Evolutionary conservation across 2,329 filamentous ascomycete species (phyloP).

Genomic region (Harringtonia aguacate): DNA sequence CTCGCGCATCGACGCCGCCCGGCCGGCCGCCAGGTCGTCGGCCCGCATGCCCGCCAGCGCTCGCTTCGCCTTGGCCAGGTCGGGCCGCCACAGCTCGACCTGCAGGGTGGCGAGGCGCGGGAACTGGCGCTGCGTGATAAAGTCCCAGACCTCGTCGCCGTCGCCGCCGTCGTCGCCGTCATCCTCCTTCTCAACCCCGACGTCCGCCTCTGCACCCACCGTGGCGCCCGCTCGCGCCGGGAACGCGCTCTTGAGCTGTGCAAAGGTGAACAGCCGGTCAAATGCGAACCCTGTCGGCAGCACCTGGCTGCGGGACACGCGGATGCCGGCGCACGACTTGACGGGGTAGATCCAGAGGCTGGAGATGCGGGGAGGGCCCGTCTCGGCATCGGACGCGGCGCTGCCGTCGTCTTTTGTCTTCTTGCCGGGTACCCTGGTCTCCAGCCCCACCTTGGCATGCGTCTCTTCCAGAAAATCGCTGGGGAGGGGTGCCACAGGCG

Average conservation of each 20-base stretch:
- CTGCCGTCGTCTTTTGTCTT: conserved; percentile 8
- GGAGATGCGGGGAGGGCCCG: conserved; percentile 25
- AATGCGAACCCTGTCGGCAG: conserved; percentile 61
- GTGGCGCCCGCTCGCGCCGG: conserved; percentile 23
- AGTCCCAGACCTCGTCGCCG: conserved; percentile 49
- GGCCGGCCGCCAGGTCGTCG: conserved; percentile 14
- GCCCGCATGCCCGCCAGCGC: conserved; percentile 16
- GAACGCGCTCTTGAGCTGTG: conserved; percentile 47
- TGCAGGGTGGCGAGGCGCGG: conserved; percentile 61
- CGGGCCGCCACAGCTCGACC: conserved; percentile 59
- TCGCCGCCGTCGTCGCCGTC: conserved; percentile 18
- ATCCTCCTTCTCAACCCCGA: conserved; percentile 24
- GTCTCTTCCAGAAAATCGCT: conserved; percentile 45
- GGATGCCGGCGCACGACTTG: conserved; percentile 71
- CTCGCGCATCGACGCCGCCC: conserved; percentile 32
- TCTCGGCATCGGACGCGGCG: background rate
- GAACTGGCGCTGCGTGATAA: conserved; percentile 59
- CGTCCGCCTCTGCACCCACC: conserved; percentile 13
- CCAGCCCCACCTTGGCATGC: conserved; percentile 38
- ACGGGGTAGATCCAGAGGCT: conserved; percentile 73
- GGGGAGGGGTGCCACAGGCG: conserved; percentile 39
- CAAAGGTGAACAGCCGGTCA: conserved; percentile 77
- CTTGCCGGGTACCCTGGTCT: no score
- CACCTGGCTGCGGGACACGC: conserved; percentile 54
- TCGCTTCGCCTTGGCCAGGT: conserved; percentile 42